Evolutionary conservation across 768 basidiomycete species (phyloP).

Genomic region (Gyrodon lividus): DNA sequence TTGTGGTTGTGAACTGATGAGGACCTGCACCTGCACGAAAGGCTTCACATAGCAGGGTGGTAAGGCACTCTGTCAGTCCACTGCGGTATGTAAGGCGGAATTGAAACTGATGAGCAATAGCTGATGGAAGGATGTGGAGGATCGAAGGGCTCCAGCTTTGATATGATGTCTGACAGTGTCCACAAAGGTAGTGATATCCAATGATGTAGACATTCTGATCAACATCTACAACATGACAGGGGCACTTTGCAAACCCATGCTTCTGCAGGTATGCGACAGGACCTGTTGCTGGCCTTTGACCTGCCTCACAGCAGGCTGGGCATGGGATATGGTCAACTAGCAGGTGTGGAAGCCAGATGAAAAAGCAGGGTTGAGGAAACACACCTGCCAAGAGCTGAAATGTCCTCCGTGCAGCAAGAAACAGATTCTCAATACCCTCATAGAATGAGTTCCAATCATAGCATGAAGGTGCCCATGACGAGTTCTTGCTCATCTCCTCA

Average conservation of each 20-base stretch:
- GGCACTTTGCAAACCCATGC: not conserved
- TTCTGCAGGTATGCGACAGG: too few species aligned
- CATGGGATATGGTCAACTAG: too few species aligned
- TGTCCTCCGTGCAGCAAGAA: too few species aligned
- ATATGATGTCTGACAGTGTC: not conserved
- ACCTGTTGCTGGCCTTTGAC: too few species aligned
- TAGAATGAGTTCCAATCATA: too few species aligned
- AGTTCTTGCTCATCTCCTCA: too few species aligned
- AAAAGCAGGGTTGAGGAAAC: too few species aligned
- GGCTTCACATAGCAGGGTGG: not conserved
- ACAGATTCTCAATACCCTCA: too few species aligned
- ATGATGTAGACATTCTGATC: not conserved
- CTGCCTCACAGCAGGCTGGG: too few species aligned
- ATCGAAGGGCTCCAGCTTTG: not conserved
- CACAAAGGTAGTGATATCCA: not conserved
- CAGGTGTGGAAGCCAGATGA: too few species aligned
- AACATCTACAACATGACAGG: not conserved
- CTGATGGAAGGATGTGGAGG: not conserved
- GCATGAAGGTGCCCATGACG: too few species aligned
- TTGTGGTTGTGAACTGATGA: not conserved
- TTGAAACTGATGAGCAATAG: not conserved
- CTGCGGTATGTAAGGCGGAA: not conserved
- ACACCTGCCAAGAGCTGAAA: too few species aligned
- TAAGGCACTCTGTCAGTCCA: not conserved
- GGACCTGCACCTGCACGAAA: not conserved